Evolutionary conservation across 495 filamentous ascomycete genomes (phyloP), one percentile per base, ranked within the genome.

Genomic region (Baudoinia panamericana): DNA sequence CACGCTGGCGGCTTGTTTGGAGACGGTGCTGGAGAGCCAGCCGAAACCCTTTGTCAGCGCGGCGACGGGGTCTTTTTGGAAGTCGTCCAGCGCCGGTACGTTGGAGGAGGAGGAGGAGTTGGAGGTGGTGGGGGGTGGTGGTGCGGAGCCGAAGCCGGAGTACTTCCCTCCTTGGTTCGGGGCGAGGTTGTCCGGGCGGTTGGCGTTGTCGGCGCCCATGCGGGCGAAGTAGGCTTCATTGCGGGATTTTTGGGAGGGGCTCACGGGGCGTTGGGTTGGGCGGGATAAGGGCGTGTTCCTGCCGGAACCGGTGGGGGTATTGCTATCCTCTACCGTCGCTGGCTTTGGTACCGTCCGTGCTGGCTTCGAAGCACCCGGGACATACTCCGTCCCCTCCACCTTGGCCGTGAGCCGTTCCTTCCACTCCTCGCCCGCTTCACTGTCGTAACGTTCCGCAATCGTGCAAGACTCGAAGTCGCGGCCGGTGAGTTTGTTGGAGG

Each of bases 101-200:
- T 8, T 17, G 7, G 17, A 51, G 7, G 17, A 51, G 0, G 42
- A 58, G 5, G 51, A 61, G n/a, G 62, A 63, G 10, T 57, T 50
- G 2, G 56, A 57, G 13, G 41, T 47, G 32, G 39, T 39, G 30
- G 68, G 56, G 30, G 68, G 56, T 30, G 62, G 56, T 22, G 80
- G 65, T 12, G 71, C 77, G 52, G 78, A 84, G 1, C 90, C 90
- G 62, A 97, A 97, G 0, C 90, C 90, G 6, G 65, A 68, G 55
- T 82, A 96, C 62, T 93, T 94, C 1, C 90, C 90, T 29, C 90
- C 90, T 58, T 93, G 86, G 29, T 68, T 81, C 1, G 90, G 90
- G 19, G 83, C 77, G 33, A 96, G 43, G 41, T 75, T 68, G 3
- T 73, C 82, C 4, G 78, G 66, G 30, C 90, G 69, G n/a, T 61